Conservation (phyloP, 1,284 basidiomycete genomes). For the Microbotryum saponariae region DNA sequence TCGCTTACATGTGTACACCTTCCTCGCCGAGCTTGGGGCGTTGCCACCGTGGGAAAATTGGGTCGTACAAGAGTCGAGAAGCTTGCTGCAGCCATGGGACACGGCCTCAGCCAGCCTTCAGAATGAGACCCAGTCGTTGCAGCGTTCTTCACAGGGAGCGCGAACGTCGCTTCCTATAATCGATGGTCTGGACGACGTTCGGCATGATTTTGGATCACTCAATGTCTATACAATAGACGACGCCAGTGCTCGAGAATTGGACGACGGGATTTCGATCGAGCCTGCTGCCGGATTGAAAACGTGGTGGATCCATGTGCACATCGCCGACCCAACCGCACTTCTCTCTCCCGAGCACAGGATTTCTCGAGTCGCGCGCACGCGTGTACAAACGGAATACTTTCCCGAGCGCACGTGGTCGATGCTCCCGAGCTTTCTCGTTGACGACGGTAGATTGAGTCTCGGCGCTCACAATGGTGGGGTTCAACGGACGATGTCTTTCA, state of each 20-base stretch:
- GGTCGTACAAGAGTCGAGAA: conserved; percentile 10
- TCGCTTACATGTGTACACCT: conserved; percentile 28
- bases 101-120: background rate
- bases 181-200: conserved; percentile 42
- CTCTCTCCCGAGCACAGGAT: conserved; percentile 45
- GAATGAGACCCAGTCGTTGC: conserved; percentile 16
- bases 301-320: conserved; percentile 81
- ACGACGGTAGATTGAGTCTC: conserved; percentile 50
- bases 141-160: background rate
- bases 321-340: conserved; percentile 89
- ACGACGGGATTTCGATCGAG: conserved; percentile 87
- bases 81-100: background rate
- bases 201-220: conserved; percentile 75
- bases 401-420: conserved; percentile 60
- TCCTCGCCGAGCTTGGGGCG: conserved; percentile 19
- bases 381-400: conserved; percentile 55
- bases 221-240: conserved; percentile 90
- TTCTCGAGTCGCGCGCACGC: conserved; percentile 47
- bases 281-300: conserved; percentile 35
- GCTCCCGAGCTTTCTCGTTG: conserved; percentile 50
- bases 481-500: conserved; percentile 65
- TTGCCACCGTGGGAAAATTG: conserved; percentile 26
- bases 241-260: conserved; percentile 70
- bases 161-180: background rate
- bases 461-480: conserved; percentile 47